phyloP scores from a whole-genome alignment of 306 rosid species.

The Alnus rubra region DNA sequence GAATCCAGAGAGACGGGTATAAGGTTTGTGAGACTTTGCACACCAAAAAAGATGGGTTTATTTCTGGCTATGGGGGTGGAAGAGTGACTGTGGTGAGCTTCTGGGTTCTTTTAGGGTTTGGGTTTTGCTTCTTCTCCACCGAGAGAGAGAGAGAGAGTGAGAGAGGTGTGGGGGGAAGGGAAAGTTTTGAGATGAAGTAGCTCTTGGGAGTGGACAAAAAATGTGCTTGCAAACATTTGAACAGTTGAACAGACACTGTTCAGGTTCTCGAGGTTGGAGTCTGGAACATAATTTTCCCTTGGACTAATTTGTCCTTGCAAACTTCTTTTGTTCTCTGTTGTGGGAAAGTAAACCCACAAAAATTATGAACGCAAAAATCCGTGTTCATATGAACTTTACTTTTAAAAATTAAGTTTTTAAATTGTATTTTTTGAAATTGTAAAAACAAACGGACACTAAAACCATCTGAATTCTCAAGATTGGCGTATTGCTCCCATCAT shows the following conservation, averaged over 20 bases:
- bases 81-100: not conserved
- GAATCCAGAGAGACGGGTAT: not conserved
- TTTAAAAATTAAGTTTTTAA: too few relatives aligned
- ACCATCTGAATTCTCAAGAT: too few relatives aligned
- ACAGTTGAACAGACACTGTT: conserved; percentile 27
- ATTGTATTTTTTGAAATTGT: too few relatives aligned
- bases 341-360: too few relatives aligned
- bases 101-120: conserved; percentile 30
- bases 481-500: too few relatives aligned
- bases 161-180: conserved; percentile 9
- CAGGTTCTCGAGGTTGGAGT: conserved; percentile 42
- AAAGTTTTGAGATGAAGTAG: conserved; percentile 19
- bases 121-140: conserved; percentile 19
- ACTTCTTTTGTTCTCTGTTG: not conserved
- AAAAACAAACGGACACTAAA: too few relatives aligned
- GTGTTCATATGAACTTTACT: too few relatives aligned
- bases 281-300: not conserved
- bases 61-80: not conserved
- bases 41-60: conserved; percentile 12
- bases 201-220: conserved; percentile 25
- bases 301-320: conserved; percentile 40
- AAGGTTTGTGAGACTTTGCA: conserved; percentile 1
- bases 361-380: too few relatives aligned
- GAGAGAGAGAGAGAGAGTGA: not conserved
- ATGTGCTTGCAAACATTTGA: conserved; percentile 22